Conservation (phyloP, 257 asterid species). For the Ophiorrhiza pumila region DNA sequence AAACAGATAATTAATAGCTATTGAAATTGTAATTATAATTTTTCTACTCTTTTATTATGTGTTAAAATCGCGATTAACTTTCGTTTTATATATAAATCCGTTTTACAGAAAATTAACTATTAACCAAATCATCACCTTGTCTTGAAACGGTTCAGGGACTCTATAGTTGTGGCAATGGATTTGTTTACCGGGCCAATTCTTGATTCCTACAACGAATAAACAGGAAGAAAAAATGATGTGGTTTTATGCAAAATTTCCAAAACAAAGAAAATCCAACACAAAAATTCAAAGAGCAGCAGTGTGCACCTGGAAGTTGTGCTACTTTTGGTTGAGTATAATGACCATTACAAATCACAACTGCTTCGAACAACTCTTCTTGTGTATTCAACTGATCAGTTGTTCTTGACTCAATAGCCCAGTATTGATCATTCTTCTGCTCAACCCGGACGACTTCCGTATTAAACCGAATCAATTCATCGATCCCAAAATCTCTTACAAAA, state of each 20-base stretch:
- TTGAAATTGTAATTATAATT: no score
- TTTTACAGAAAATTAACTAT: no score
- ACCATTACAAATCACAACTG: constrained; percentile 33
- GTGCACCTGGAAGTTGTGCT: constrained; percentile 27
- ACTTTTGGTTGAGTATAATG: constrained; percentile 27
- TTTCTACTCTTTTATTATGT: no score
- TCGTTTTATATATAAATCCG: no score
- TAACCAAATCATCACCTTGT: constrained; percentile 27
- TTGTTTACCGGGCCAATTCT: constrained; percentile 62
- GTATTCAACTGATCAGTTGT: neutral
- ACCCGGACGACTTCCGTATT: constrained; percentile 42
- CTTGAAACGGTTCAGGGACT: constrained; percentile 44
- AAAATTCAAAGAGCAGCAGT: no score
- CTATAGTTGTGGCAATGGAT: constrained; percentile 66
- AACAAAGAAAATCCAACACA: no score
- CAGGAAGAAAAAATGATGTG: no score
- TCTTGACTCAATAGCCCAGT: constrained; percentile 52
- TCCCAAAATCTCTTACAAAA: constrained; percentile 38
- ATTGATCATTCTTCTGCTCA: constrained; percentile 22
- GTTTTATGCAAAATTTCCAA: no score
- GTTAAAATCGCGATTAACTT: no score
- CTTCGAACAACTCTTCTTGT: constrained; percentile 20
- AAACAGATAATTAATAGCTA: no score
- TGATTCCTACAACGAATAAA: no score
- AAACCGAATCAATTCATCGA: constrained; percentile 42